Base-by-base conservation (phyloP, 768 basidiomycete species). In the Cubamyces lactineus region DNA sequence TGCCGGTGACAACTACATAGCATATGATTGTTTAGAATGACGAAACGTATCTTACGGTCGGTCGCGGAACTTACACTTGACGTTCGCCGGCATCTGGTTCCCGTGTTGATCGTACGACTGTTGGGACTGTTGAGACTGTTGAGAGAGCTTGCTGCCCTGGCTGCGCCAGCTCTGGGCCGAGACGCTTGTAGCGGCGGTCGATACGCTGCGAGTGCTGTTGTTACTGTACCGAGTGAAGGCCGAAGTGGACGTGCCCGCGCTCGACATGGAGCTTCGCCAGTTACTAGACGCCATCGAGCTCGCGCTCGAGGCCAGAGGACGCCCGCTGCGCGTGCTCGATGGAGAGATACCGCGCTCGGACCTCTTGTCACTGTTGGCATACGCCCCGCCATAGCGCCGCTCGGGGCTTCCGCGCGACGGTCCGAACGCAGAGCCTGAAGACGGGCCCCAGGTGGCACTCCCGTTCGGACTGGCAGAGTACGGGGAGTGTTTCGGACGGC, bases 151-250 rank as follows among this genome's bases (percentile, higher is more conserved):
- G 64, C 53, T 70, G 57, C 55, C 65, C 62, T 67, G 63, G 82
- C 82, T 69, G 54, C 89, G 84, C 88, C 91, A 91, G 73, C 88
- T 91, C 50, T 81, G 77, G 23, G 84, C 83, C 34, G 89, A 91
- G 6, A 91, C 84, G 66, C 89, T 91, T 16, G 92, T 94, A 46
- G 91, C 92, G 58, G 84, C 84, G 5, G 92, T 93, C 21, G 89
- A 89, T 43, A 92, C 80, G 65, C 90, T 92, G 57, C 89, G 80
- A 59, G 80, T 69, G 72, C 89, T 84, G 48, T 71, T 70, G 69
- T 89, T 89, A 76, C 90, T 92, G 77, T 89, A 92, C 61, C 87
- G 79, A 23, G 92, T 92, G 69, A 92, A 93, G 38, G 86, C 86
- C 9, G 86, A 87, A 15, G 87, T 57, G 30, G 70, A 69, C 61